Evolutionary conservation across 169 alveolate species (phyloP).

Genomic region (Plasmodium cynomolgi): DNA sequence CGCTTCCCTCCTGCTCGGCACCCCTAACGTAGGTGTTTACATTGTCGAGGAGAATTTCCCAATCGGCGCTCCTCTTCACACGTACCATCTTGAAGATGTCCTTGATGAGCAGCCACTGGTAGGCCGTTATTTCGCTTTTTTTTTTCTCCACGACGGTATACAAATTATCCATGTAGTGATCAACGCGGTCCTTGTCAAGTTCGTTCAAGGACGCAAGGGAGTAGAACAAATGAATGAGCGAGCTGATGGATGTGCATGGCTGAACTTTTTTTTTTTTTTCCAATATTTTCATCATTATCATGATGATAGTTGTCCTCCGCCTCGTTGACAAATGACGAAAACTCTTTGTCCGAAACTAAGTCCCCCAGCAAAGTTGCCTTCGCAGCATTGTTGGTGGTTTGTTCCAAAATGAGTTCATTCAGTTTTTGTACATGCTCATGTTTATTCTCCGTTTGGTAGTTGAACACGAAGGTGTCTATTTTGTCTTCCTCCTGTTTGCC

Average conservation of each 20-base stretch:
- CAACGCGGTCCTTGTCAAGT: slow-evolving; percentile 27
- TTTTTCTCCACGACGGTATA: slow-evolving; percentile 33
- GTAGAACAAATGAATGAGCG: slow-evolving; percentile 48
- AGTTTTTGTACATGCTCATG: slow-evolving; percentile 34
- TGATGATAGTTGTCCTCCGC: not conserved
- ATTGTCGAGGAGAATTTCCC: slow-evolving; percentile 37
- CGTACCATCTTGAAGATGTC: slow-evolving; percentile 29
- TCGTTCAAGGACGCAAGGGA: slow-evolving; percentile 20
- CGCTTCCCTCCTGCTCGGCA: slow-evolving; percentile 10
- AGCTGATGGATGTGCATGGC: slow-evolving; percentile 16
- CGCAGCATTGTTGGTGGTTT: not conserved
- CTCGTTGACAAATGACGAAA: slow-evolving; percentile 11
- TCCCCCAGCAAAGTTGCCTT: not conserved
- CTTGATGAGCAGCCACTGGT: slow-evolving; percentile 59
- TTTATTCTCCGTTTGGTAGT: slow-evolving; percentile 20
- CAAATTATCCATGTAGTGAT: slow-evolving; percentile 53
- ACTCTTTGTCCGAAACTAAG: slow-evolving; percentile 29
- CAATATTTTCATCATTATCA: not conserved
- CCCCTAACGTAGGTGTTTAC: slow-evolving; percentile 51
- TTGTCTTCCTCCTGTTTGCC: not conserved
- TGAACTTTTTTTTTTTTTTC: not conserved
- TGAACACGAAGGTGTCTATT: slow-evolving; percentile 26
- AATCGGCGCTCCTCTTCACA: slow-evolving; percentile 21
- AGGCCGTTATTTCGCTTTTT: slow-evolving; percentile 70
- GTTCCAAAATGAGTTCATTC: slow-evolving; percentile 32